Percentiles rank a stretch among this genome's conserved stretches.
Conservation (phyloP, 805 yeast genomes). For the Allodekkera sacchari region DNA sequence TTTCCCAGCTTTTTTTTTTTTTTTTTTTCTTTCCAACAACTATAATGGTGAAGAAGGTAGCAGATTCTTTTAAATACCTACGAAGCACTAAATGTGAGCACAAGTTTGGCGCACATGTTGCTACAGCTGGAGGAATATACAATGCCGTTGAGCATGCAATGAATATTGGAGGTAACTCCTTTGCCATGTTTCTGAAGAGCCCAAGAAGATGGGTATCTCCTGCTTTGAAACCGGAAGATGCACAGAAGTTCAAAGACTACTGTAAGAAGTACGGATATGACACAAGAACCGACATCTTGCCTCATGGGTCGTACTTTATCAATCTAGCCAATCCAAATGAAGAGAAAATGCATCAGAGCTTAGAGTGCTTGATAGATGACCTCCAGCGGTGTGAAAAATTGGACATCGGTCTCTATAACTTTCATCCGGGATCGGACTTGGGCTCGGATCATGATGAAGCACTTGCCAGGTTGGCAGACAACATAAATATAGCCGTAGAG, state of each 20-base stretch:
- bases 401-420: constrained; percentile 78
- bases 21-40: too few relatives aligned
- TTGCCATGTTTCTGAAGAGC: constrained; percentile 84
- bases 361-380: constrained; percentile 76
- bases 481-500: constrained; percentile 68
- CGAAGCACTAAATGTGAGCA: constrained; percentile 34
- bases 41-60: constrained; percentile 7
- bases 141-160: constrained; percentile 32
- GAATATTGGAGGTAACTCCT: constrained; percentile 61
- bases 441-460: constrained; percentile 60
- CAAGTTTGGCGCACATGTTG: constrained; percentile 87
- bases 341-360: constrained; percentile 70
- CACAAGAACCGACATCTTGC: constrained; percentile 72
- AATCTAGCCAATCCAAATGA: constrained; percentile 86
- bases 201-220: constrained; percentile 92
- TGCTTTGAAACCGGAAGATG: constrained; percentile 58
- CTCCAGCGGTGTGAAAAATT: constrained; percentile 78
- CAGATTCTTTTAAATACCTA: constrained; percentile 25
- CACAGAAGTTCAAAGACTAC: constrained; percentile 49
- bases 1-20: too few relatives aligned
- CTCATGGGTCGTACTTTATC: constrained; percentile 93
- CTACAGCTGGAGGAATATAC: constrained; percentile 62
- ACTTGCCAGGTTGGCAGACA: constrained; percentile 53
- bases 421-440: constrained; percentile 89
- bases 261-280: constrained; percentile 62